Evolutionary conservation across 345 rosid species (phyloP).

Genomic region (Gossypium australe): DNA sequence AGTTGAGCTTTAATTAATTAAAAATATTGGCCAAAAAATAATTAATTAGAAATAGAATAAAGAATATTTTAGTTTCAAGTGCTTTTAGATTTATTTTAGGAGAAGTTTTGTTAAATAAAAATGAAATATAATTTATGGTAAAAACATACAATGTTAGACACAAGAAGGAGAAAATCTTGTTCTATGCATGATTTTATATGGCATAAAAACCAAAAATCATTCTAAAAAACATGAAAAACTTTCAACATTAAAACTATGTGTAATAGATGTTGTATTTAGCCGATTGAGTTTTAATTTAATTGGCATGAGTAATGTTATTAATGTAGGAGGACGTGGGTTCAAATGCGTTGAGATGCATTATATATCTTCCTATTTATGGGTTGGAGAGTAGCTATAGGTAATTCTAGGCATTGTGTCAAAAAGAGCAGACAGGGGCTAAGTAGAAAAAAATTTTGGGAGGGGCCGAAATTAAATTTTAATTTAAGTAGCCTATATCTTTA

Average conservation of each 20-base stretch:
- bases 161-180: neutral
- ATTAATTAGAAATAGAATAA: neutral
- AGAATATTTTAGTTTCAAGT: neutral
- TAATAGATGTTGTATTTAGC: neutral
- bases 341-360: too few species aligned
- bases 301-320: too few species aligned
- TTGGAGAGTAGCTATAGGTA: rapidly evolving
- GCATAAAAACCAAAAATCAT: neutral
- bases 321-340: too few species aligned
- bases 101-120: neutral
- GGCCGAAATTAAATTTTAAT: too few species aligned
- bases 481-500: too few species aligned
- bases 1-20: neutral
- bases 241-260: neutral
- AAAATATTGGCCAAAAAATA: neutral
- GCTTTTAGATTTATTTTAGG: neutral
- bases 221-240: neutral
- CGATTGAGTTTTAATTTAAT: too few species aligned
- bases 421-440: too few species aligned
- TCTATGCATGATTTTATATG: neutral
- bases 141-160: neutral
- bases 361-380: too few species aligned
- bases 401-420: too few species aligned
- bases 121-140: neutral
- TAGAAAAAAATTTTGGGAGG: too few species aligned